Evolutionary conservation across 83 land plant species (phyloP).

Genomic region (Picea abies): DNA sequence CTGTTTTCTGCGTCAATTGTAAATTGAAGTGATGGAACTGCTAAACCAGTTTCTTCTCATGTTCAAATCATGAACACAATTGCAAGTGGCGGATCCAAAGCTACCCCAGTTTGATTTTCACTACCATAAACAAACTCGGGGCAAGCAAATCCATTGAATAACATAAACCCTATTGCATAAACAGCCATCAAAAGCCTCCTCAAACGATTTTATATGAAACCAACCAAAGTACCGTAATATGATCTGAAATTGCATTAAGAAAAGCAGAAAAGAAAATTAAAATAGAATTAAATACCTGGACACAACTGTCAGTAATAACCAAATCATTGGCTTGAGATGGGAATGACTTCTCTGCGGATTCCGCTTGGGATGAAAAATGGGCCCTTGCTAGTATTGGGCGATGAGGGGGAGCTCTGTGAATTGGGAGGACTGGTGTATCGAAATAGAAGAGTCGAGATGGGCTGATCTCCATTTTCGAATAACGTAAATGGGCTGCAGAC

Average conservation of each 20-base stretch:
- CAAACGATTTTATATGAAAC: neutral
- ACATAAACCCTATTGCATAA: neutral
- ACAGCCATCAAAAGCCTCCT: neutral
- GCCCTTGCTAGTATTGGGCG: neutral
- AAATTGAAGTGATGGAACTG: too few species aligned
- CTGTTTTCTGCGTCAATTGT: neutral
- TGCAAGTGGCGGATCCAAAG: neutral
- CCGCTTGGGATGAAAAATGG: neutral
- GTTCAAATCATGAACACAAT: neutral
- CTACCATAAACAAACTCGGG: neutral
- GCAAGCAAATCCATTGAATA: neutral
- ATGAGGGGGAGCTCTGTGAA: neutral
- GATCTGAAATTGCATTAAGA: neutral
- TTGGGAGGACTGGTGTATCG: neutral
- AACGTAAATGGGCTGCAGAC: neutral
- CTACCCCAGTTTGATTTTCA: neutral
- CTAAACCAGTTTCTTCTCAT: neutral
- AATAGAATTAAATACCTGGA: conserved; percentile 1
- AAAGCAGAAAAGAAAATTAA: neutral
- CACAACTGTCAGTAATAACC: conserved; percentile 10
- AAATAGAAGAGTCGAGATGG: neutral
- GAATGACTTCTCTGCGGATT: neutral
- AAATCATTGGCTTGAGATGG: conserved; percentile 4
- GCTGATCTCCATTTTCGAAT: neutral
- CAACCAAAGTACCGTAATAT: neutral